Conservation (phyloP, 257 asterid genomes). For the Scutellaria barbata region DNA sequence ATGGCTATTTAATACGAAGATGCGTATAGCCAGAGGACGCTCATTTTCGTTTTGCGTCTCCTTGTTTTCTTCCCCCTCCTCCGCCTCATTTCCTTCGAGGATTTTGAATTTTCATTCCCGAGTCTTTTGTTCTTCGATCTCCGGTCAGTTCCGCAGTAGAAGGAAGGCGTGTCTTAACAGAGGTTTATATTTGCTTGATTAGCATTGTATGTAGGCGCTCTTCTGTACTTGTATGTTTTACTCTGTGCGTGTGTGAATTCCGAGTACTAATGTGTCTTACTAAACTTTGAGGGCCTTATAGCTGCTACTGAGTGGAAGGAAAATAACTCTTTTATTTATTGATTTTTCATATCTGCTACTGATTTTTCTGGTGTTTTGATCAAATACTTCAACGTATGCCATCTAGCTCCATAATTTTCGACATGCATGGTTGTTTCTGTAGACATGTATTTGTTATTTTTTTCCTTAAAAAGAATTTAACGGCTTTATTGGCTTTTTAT, state of each 20-base stretch:
- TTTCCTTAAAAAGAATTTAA: neutral
- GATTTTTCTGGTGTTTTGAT: neutral
- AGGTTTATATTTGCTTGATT: slow-evolving; percentile 51
- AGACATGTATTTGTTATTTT: neutral
- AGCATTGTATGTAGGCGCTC: neutral
- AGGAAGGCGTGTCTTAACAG: slow-evolving; percentile 39
- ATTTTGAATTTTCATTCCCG: slow-evolving; percentile 47
- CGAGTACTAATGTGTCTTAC: neutral
- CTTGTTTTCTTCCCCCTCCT: slow-evolving; percentile 29
- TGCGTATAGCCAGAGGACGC: slow-evolving; percentile 68
- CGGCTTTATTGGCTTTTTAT: slow-evolving; percentile 3
- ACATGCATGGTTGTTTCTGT: slow-evolving; percentile 31
- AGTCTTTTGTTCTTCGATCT: slow-evolving; percentile 36
- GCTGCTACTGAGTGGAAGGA: slow-evolving; percentile 1
- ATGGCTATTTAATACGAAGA: slow-evolving; percentile 65
- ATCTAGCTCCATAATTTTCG: slow-evolving; percentile 14
- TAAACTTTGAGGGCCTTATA: slow-evolving; percentile 26
- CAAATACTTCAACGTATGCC: slow-evolving; percentile 27
- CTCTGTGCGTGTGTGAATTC: neutral
- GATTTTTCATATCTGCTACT: neutral
- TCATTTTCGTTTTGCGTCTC: slow-evolving; percentile 54
- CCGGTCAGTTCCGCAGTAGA: slow-evolving; percentile 43
- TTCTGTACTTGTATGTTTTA: neutral
- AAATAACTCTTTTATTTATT: neutral
- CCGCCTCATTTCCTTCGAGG: slow-evolving; percentile 43